Base-by-base conservation (phyloP, 768 basidiomycete genomes). In the Lactarius akahatsu region DNA sequence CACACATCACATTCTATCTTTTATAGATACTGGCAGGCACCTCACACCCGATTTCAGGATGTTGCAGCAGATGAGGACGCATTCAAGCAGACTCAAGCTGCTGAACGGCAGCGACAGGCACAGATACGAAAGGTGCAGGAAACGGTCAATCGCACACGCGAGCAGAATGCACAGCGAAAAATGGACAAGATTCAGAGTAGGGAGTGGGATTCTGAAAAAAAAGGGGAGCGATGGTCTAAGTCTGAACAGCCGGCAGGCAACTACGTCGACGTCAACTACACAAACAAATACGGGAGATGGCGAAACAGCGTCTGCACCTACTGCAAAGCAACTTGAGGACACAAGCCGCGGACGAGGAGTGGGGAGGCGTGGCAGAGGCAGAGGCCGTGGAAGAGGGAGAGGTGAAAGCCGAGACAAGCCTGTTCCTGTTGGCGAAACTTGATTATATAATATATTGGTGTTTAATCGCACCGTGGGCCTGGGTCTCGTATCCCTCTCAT, bases 181-280 rank as follows among this genome's bases (percentile, higher is more conserved):
- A 80, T 92, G 83, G 90, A 89, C n/a, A 91, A 88, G 78, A 82
- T 86, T 28, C 85, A 85, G 72, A 86, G 78, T 69, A 84, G 92
- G 18, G 92, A 94, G 78, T 94, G 92, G 92, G 92, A 94, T 74
- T 87, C 90, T 34, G 89, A 85, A 23, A 94, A 94, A 71, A 75
- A 73, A 38, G 50, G 69, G 45, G 75, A 73, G 34, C 70, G 71
- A 4, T 67, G 66, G 66, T 36, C 41, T 34, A 63, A 63, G 54
- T 36, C 57, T 2, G 62, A 60, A 52, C 65, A 47, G 16, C 59
- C 59, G 18, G 43, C 43, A n/a, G 32, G 36, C 41, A 63, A 43
- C 41, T 20, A n/a, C 66, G 30, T 43, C 62, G 11, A 32, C 4
- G 34, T 38, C 66, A 62, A 63, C 58, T 67, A 56, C 66, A 45